Percentiles rank a stretch among this genome's conserved stretches.
Evolutionary conservation across 805 yeast genomes (phyloP).

Genomic region (Candida wancherniae): DNA sequence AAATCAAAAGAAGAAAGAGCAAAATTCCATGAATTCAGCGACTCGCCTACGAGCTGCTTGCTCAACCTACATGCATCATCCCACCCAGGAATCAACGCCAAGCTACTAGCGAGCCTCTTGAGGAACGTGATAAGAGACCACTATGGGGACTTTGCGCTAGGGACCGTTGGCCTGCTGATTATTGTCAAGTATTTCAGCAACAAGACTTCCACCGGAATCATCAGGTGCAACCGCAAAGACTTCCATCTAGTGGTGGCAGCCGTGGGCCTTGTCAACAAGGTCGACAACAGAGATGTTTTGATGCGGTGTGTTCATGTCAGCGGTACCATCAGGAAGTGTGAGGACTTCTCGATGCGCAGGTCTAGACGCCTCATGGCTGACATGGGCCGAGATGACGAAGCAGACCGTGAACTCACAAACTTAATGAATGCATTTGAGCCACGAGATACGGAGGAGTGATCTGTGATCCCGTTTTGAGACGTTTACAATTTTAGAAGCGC

Average conservation of each 20-base stretch:
- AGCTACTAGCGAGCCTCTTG: constrained; percentile 48
- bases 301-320: constrained; percentile 66
- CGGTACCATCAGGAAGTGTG: constrained; percentile 85
- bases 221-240: constrained; percentile 68
- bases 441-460: too few relatives aligned
- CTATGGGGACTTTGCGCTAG: constrained; percentile 78
- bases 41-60: constrained; percentile 34
- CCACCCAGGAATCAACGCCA: constrained; percentile 44
- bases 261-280: constrained; percentile 46
- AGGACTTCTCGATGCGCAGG: constrained; percentile 54
- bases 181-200: constrained; percentile 76
- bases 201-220: constrained; percentile 77
- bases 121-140: constrained; percentile 52
- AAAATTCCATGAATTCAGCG: constrained; percentile 20
- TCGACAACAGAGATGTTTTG: constrained; percentile 49
- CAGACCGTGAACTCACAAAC: constrained; percentile 6
- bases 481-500: too few relatives aligned
- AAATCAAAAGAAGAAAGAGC: constrained; percentile 9
- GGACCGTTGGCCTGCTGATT: constrained; percentile 54
- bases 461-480: too few relatives aligned
- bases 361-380: constrained; percentile 36
- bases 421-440: too few relatives aligned
- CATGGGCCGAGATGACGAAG: constrained; percentile 12
- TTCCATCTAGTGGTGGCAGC: constrained; percentile 63
- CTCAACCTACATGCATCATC: constrained; percentile 49